phyloP scores from a whole-genome alignment of 2,329 filamentous ascomycete species.

The Aspergillus pseudonomiae region DNA sequence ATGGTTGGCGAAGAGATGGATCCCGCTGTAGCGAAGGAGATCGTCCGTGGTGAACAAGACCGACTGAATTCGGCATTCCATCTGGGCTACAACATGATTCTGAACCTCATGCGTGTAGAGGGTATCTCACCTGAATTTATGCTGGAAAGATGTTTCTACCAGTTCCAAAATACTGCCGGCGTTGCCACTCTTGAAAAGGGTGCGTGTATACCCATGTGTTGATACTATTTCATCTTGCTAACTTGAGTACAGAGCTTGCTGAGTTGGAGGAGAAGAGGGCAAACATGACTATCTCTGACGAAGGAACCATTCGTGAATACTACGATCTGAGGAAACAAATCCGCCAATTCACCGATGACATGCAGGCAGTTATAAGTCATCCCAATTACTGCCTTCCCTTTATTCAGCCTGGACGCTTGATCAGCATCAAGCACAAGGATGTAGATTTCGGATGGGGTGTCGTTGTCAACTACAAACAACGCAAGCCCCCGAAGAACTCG shows the following conservation, averaged over 20 bases:
- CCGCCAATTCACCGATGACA: conserved; percentile 80
- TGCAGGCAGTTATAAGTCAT: conserved; percentile 88
- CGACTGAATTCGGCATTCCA: conserved; percentile 97
- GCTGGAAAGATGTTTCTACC: conserved; percentile 97
- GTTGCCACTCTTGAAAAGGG: conserved; percentile 79
- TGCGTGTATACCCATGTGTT: conserved; percentile 28
- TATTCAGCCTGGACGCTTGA: conserved; percentile 82
- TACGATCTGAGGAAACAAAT: conserved; percentile 87
- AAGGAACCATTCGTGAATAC: conserved; percentile 89
- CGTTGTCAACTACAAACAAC: conserved; percentile 71
- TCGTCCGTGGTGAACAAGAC: conserved; percentile 95
- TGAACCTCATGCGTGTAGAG: conserved; percentile 95
- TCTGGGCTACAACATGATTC: conserved; percentile 98
- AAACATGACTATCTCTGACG: conserved; percentile 77
- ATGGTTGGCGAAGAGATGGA: conserved; percentile 98
- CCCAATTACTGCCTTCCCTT: conserved; percentile 84
- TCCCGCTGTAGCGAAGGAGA: conserved; percentile 87
- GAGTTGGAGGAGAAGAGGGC: conserved; percentile 76
- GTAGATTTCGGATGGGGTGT: conserved; percentile 94
- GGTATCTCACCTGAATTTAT: conserved; percentile 99
- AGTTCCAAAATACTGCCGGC: conserved; percentile 93
- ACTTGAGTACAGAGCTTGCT: conserved; percentile 63
- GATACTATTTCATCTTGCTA: conserved; percentile 19
- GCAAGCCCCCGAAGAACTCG: conserved; percentile 66
- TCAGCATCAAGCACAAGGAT: conserved; percentile 79